Percentiles rank a stretch among this genome's conserved stretches.
Evolutionary conservation across 768 basidiomycete genomes (phyloP).

Genomic region (Trametes maxima): DNA sequence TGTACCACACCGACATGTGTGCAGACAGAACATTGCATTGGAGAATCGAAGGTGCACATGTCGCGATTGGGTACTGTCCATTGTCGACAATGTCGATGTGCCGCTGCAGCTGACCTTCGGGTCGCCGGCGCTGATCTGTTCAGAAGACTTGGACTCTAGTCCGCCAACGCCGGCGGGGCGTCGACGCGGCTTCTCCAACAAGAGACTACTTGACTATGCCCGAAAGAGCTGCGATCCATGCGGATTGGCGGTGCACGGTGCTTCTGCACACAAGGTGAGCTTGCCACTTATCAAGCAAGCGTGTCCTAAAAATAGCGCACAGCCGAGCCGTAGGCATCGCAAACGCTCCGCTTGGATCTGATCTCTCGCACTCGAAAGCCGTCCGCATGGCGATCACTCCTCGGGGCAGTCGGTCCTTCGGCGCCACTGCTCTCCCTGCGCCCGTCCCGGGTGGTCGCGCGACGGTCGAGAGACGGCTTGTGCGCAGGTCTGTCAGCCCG

Average conservation of each 20-base stretch:
- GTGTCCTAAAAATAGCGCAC: neutral
- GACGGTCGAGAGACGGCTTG: slow-evolving; percentile 8
- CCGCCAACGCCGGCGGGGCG: neutral
- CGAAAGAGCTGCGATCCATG: neutral
- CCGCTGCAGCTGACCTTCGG: neutral
- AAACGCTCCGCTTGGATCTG: neutral
- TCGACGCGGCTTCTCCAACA: neutral
- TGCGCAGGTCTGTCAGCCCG: neutral
- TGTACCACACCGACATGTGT: too few relatives aligned
- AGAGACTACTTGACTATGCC: neutral
- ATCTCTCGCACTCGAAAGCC: neutral
- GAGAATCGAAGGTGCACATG: too few relatives aligned
- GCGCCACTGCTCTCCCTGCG: neutral
- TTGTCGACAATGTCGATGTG: too few relatives aligned
- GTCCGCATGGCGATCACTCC: slow-evolving; percentile 4
- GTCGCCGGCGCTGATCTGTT: neutral
- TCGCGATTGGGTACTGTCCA: too few relatives aligned
- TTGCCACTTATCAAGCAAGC: slow-evolving; percentile 2
- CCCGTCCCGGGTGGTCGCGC: neutral
- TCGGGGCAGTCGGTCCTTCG: neutral
- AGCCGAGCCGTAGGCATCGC: neutral
- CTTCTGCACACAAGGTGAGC: slow-evolving; percentile 10
- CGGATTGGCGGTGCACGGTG: neutral
- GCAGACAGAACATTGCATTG: too few relatives aligned
- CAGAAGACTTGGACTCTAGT: neutral